phyloP scores from a whole-genome alignment of 2,329 filamentous ascomycete genomes.

The Colletotrichum incanum region DNA sequence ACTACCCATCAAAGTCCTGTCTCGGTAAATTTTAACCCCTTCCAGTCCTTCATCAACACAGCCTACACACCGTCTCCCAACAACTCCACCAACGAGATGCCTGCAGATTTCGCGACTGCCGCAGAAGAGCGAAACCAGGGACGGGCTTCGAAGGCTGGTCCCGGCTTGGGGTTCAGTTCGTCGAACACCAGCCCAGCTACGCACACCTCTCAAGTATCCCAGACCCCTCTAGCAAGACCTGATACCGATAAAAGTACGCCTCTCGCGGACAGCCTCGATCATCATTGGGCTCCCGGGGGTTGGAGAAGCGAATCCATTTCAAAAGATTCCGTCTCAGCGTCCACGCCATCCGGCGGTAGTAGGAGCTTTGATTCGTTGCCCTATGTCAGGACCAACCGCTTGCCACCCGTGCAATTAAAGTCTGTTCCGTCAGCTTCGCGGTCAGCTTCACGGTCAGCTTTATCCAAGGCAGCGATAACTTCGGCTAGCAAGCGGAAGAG shows the following conservation, averaged over 20 bases:
- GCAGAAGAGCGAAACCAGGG: background rate
- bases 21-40: conserved; percentile 3
- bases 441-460: conserved; percentile 21
- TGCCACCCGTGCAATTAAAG: conserved; percentile 22
- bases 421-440: conserved; percentile 13
- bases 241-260: background rate
- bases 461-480: background rate
- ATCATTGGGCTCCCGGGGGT: background rate
- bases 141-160: background rate
- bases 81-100: background rate
- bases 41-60: background rate
- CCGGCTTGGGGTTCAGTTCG: background rate
- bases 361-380: conserved; percentile 18
- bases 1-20: background rate
- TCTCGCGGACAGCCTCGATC: background rate
- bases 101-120: background rate
- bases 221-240: background rate
- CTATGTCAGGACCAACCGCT: conserved; percentile 5
- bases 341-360: background rate
- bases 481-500: conserved; percentile 16
- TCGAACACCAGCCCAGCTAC: background rate
- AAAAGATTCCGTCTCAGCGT: background rate
- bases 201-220: background rate
- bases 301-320: background rate
- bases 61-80: background rate